Evolutionary conservation across 2,329 filamentous ascomycete species (phyloP).

Genomic region (Coniochaeta hoffmannii): DNA sequence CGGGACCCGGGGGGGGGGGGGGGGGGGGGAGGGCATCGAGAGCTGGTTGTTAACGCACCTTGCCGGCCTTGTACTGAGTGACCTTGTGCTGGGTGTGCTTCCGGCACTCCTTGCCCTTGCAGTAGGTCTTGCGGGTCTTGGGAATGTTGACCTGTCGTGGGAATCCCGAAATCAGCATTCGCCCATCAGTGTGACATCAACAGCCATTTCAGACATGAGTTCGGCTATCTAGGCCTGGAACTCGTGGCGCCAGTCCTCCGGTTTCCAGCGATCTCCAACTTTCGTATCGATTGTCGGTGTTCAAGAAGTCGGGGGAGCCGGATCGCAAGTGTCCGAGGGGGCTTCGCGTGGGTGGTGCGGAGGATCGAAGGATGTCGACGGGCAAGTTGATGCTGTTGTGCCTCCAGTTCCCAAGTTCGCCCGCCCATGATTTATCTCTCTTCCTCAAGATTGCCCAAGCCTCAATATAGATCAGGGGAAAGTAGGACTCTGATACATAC

Average conservation of each 20-base stretch:
- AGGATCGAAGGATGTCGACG: not conserved
- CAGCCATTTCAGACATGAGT: not conserved
- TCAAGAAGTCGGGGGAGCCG: not conserved
- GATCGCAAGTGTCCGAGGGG: not conserved
- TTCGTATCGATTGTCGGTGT: not conserved
- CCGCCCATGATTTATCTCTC: no score
- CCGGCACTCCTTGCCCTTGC: constrained; percentile 77
- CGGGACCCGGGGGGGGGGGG: no score
- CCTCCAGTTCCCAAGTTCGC: not conserved
- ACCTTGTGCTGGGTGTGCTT: constrained; percentile 76
- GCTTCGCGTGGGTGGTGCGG: no score
- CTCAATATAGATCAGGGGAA: not conserved
- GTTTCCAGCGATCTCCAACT: not conserved
- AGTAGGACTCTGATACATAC: constrained; percentile 1
- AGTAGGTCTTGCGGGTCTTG: constrained; percentile 88
- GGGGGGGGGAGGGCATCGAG: not conserved
- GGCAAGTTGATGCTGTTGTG: not conserved
- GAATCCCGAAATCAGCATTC: constrained; percentile 21
- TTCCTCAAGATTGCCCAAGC: not conserved
- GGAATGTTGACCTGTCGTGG: constrained; percentile 82
- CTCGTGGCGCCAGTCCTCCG: not conserved
- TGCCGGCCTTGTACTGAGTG: constrained; percentile 75
- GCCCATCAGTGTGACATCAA: not conserved
- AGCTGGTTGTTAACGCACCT: constrained; percentile 9
- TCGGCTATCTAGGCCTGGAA: not conserved